These are phyloP conservation scores for Colletotrichum trifolii DNA, from an alignment of 2,329 filamentous ascomycete species.

Conservation along the genomic window DNA sequence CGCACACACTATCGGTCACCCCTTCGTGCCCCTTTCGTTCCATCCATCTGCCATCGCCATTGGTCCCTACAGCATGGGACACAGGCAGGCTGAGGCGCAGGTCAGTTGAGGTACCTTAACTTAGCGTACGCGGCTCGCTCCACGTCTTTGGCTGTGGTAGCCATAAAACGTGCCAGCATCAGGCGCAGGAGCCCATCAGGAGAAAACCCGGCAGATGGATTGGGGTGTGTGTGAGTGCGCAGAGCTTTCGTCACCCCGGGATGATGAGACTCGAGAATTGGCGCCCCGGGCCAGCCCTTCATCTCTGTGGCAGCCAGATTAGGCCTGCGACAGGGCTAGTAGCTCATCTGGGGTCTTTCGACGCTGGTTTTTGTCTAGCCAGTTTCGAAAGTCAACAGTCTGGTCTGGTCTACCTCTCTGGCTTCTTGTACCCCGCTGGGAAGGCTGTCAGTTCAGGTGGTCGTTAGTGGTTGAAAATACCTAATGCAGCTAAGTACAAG, in stretches of 20 bases:
- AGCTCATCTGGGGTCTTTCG: neutral
- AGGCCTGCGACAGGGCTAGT: slow-evolving; percentile 22
- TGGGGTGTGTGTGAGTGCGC: neutral
- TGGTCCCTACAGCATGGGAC: neutral
- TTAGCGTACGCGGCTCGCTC: too few relatives aligned
- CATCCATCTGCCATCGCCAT: neutral
- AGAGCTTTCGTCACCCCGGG: neutral
- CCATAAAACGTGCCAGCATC: neutral
- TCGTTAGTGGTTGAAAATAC: too few relatives aligned
- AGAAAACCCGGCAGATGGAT: slow-evolving; percentile 22
- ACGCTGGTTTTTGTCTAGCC: slow-evolving; percentile 7
- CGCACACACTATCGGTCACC: slow-evolving; percentile 4
- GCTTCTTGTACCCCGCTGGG: too few relatives aligned
- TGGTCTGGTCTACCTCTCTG: too few relatives aligned
- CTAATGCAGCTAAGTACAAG: too few relatives aligned
- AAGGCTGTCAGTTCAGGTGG: too few relatives aligned
- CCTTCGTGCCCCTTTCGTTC: slow-evolving; percentile 10
- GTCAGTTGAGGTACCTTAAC: too few relatives aligned
- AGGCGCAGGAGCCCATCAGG: slow-evolving; percentile 17
- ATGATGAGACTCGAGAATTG: slow-evolving; percentile 3
- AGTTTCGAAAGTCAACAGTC: neutral
- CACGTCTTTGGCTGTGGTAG: slow-evolving; percentile 9
- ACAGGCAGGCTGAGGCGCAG: neutral
- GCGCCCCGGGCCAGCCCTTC: slow-evolving; percentile 23
- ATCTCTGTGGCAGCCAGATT: slow-evolving; percentile 27